Evolutionary conservation across 257 asterid genomes (phyloP).

Genomic region (Fraxinus pennsylvanica): DNA sequence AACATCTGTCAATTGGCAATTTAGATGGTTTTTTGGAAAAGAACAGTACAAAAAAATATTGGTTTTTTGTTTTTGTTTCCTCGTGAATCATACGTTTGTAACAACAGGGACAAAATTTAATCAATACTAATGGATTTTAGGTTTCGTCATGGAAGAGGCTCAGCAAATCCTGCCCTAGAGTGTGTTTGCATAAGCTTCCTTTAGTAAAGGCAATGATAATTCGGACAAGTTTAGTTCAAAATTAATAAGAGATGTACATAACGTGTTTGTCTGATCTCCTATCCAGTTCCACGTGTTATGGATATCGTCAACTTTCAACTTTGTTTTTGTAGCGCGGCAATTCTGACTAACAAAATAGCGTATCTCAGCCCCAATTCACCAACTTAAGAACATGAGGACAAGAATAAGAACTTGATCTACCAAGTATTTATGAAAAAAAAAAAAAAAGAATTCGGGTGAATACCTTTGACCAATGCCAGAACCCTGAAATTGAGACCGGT

Average conservation of each 20-base stretch:
- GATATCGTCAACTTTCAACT: not conserved
- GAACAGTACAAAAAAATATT: not conserved
- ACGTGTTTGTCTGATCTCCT: not conserved
- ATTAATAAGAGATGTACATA: not conserved
- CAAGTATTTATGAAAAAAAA: not conserved
- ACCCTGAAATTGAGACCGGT: not conserved
- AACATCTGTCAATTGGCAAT: not conserved
- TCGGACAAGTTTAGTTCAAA: not conserved
- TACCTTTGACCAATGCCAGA: not conserved
- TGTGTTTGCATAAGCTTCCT: not conserved
- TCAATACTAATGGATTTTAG: not conserved
- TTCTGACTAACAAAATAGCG: not conserved
- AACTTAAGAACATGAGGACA: not conserved
- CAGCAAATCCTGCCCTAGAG: not conserved
- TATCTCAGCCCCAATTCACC: not conserved
- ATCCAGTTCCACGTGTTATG: not conserved
- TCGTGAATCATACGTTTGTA: not conserved
- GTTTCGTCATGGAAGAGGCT: not conserved
- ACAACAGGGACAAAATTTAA: not conserved
- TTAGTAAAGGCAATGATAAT: not conserved
- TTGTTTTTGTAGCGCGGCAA: not conserved
- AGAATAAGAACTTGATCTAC: not conserved
- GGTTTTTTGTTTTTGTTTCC: not conserved
- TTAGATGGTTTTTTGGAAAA: not conserved
- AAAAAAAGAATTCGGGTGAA: too few species aligned